phyloP scores from a whole-genome alignment of 192 early-diverging fungal genomes.

The Coemansia sp. region DNA sequence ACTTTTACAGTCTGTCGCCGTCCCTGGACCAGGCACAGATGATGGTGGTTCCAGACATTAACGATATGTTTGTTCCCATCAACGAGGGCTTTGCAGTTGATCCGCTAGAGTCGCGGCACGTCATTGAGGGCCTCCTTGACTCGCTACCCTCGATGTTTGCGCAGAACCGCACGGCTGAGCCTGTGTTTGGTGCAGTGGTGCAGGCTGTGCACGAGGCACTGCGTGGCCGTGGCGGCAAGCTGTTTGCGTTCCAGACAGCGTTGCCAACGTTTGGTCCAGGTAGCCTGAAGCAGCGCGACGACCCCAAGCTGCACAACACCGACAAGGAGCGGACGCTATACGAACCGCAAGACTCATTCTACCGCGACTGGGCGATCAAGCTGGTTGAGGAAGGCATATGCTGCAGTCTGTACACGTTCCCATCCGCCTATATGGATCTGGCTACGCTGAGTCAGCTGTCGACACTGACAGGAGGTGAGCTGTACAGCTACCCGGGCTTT shows the following conservation, averaged over 20 bases:
- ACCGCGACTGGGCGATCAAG: constrained; percentile 79
- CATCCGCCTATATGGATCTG: constrained; percentile 83
- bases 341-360: constrained; percentile 84
- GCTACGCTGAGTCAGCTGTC: constrained; percentile 77
- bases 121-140: constrained; percentile 82
- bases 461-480: constrained; percentile 87
- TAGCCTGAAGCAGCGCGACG: constrained; percentile 83
- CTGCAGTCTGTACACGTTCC: constrained; percentile 91
- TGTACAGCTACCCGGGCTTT: constrained; percentile 81
- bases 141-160: constrained; percentile 81
- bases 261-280: constrained; percentile 88
- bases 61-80: constrained; percentile 93
- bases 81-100: constrained; percentile 90
- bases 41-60: constrained; percentile 90
- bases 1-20: constrained; percentile 92
- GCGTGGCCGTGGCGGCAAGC: constrained; percentile 80
- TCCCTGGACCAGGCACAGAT: constrained; percentile 86
- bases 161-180: constrained; percentile 69
- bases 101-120: constrained; percentile 72
- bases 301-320: constrained; percentile 83
- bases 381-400: constrained; percentile 80
- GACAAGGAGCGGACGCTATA: constrained; percentile 91
- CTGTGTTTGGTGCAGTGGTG: constrained; percentile 79
- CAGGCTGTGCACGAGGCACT: constrained; percentile 74
- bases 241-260: constrained; percentile 85